phyloP scores from a whole-genome alignment of 345 rosid species.

The Diplotaxis tenuifolia region DNA sequence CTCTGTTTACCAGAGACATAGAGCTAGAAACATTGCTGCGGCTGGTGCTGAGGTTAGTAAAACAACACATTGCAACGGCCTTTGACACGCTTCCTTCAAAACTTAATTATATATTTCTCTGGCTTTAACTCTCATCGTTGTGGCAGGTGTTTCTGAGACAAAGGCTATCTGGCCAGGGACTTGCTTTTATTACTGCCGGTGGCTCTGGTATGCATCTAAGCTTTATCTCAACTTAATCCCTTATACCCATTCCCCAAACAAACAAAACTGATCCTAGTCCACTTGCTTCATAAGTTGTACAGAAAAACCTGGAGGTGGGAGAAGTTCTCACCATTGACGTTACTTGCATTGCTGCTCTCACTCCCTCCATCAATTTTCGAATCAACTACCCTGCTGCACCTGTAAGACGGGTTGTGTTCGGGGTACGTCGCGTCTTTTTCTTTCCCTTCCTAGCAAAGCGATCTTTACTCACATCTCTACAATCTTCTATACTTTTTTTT shows the following conservation, averaged over 20 bases:
- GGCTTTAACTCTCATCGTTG: constrained; percentile 1
- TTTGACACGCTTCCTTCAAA: background rate
- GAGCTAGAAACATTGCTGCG: constrained; percentile 62
- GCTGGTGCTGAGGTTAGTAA: constrained; percentile 68
- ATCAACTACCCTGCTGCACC: constrained; percentile 76
- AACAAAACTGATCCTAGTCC: background rate
- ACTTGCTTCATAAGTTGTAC: constrained; percentile 61
- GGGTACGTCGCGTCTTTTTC: constrained; percentile 46
- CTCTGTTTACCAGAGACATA: constrained; percentile 69
- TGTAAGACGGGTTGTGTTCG: constrained; percentile 79
- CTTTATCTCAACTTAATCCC: background rate
- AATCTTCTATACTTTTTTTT: background rate
- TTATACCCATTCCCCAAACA: background rate
- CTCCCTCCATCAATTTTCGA: constrained; percentile 70
- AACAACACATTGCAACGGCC: background rate
- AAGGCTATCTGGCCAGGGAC: constrained; percentile 87
- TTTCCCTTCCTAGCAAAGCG: background rate
- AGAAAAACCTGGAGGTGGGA: constrained; percentile 91
- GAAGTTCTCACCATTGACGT: constrained; percentile 83
- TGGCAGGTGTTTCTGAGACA: constrained; percentile 90
- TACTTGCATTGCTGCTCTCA: constrained; percentile 81
- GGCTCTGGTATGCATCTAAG: constrained; percentile 76
- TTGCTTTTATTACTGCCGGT: constrained; percentile 88
- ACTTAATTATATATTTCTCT: background rate
- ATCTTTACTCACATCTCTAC: background rate